These are phyloP conservation scores for Spergularia azorica DNA, from an alignment of 179 eudicot genomes.

Conservation along the genomic window DNA sequence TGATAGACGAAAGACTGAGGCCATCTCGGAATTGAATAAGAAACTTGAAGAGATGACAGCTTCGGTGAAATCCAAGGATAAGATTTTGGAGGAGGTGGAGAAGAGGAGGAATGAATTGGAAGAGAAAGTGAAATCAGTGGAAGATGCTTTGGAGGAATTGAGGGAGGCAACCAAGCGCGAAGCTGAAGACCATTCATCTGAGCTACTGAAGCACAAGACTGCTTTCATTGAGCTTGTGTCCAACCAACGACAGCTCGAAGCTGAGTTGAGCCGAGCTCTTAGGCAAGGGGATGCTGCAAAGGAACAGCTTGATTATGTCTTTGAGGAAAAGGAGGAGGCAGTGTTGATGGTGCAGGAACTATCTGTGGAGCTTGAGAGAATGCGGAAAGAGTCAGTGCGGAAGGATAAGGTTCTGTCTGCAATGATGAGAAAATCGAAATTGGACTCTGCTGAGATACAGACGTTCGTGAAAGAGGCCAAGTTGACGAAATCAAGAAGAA, in stretches of 20 bases:
- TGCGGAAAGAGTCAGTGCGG: constrained; percentile 62
- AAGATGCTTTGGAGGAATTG: constrained; percentile 49
- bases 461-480: constrained; percentile 65
- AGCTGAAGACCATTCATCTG: constrained; percentile 58
- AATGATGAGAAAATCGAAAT: constrained; percentile 70
- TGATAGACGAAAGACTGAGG: constrained; percentile 47
- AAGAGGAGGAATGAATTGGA: constrained; percentile 58
- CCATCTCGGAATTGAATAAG: constrained; percentile 47
- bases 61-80: constrained; percentile 53
- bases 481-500: constrained; percentile 53
- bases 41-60: constrained; percentile 53
- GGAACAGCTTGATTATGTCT: constrained; percentile 55
- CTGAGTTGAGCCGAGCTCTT: constrained; percentile 74
- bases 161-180: constrained; percentile 54
- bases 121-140: constrained; percentile 45
- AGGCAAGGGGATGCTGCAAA: constrained; percentile 75
- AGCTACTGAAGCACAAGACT: constrained; percentile 72
- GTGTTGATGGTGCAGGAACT: constrained; percentile 57
- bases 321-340: constrained; percentile 75
- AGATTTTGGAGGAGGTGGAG: constrained; percentile 50
- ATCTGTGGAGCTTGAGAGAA: constrained; percentile 62
- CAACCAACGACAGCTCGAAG: constrained; percentile 81
- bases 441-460: constrained; percentile 61
- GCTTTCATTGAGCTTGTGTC: constrained; percentile 93
- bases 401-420: constrained; percentile 81